A percentile compares a stretch with the other conserved stretches of the same genome.
Conservation (phyloP, 192 early-diverging fungal species). For the Entrophospora sp. region DNA sequence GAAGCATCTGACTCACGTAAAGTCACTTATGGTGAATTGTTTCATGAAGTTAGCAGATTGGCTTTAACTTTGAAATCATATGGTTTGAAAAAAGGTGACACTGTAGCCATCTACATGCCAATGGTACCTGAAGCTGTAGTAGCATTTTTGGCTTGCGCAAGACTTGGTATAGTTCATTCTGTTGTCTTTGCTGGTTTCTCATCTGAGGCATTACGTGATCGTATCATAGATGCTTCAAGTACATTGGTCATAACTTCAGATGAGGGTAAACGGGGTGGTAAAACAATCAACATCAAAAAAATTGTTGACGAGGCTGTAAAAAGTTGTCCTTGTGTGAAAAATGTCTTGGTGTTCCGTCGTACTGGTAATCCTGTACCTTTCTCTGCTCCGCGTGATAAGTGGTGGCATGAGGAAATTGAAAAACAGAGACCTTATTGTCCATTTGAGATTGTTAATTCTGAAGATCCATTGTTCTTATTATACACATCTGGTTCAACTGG, state of each 20-base stretch:
- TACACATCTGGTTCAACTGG: constrained; percentile 92
- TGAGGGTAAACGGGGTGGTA: constrained; percentile 88
- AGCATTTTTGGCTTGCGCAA: constrained; percentile 90
- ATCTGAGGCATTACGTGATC: constrained; percentile 84
- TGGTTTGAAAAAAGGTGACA: constrained; percentile 87
- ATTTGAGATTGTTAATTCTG: constrained; percentile 71
- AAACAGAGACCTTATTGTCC: constrained; percentile 85
- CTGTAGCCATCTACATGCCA: constrained; percentile 95
- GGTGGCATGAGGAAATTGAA: constrained; percentile 88
- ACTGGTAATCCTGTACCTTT: constrained; percentile 83
- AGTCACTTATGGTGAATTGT: constrained; percentile 78
- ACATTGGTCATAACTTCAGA: constrained; percentile 86
- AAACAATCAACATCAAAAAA: constrained; percentile 79
- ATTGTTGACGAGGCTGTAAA: constrained; percentile 88
- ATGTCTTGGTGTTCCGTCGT: constrained; percentile 83
- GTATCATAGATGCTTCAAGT: constrained; percentile 75
- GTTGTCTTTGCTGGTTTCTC: constrained; percentile 98
- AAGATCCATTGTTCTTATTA: constrained; percentile 92
- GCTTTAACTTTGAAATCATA: constrained; percentile 79
- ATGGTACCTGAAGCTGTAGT: constrained; percentile 92
- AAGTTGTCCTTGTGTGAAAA: constrained; percentile 69
- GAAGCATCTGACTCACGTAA: constrained; percentile 70
- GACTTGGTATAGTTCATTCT: constrained; percentile 85
- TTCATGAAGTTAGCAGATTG: constrained; percentile 73
- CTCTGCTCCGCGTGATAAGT: constrained; percentile 68